Conservation (phyloP, 257 asterid species). For the Solanum clarkiae region DNA sequence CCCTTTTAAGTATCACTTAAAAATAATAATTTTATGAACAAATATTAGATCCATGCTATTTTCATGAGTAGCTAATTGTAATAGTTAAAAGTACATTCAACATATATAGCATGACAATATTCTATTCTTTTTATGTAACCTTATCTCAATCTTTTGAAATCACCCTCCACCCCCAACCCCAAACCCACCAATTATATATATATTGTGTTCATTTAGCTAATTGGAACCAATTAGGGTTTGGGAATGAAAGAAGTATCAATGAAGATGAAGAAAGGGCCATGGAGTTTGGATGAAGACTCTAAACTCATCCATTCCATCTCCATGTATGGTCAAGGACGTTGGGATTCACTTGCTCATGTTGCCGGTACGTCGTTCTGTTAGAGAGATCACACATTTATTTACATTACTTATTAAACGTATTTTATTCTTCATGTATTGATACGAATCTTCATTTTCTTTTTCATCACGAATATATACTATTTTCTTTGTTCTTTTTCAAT, state of each 20-base stretch:
- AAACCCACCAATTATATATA: not conserved
- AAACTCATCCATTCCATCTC: slow-evolving; percentile 13
- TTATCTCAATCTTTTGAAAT: too few species aligned
- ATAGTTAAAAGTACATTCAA: too few species aligned
- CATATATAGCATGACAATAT: too few species aligned
- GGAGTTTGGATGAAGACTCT: slow-evolving; percentile 22
- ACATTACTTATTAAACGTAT: not conserved
- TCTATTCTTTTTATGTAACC: too few species aligned
- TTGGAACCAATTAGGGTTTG: not conserved
- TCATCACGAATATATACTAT: not conserved
- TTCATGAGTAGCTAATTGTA: too few species aligned
- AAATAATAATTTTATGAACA: too few species aligned
- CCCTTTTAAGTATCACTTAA: too few species aligned
- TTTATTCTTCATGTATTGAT: not conserved
- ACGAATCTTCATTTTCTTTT: not conserved
- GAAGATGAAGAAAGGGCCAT: slow-evolving; percentile 8
- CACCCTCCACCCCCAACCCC: too few species aligned
- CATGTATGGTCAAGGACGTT: slow-evolving; percentile 14
- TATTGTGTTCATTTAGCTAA: not conserved
- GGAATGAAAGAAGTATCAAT: not conserved
- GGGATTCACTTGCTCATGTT: slow-evolving; percentile 11
- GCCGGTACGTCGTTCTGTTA: not conserved
- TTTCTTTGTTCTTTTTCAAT: too few species aligned
- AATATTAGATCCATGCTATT: too few species aligned
- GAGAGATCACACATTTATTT: not conserved